These are phyloP conservation scores for Heterobasidion occidentale DNA, from an alignment of 1,284 basidiomycete genomes.

Conservation along the genomic window DNA sequence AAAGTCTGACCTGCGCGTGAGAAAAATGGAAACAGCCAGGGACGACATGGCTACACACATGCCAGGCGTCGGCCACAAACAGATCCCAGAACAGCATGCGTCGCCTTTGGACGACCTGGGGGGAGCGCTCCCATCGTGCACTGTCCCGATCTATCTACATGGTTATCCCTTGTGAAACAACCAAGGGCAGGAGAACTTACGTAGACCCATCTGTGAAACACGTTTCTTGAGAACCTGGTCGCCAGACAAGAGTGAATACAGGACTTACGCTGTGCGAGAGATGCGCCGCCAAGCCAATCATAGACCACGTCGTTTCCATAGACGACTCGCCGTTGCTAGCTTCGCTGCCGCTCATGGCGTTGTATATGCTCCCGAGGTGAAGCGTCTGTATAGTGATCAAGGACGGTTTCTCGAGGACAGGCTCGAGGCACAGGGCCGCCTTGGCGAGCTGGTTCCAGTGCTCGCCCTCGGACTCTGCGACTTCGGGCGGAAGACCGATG, in stretches of 20 bases:
- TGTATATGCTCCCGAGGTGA: slow-evolving; percentile 18
- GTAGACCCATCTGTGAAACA: slow-evolving; percentile 18
- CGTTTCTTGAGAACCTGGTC: neutral
- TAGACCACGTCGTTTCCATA: slow-evolving; percentile 19
- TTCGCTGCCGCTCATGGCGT: slow-evolving; percentile 16
- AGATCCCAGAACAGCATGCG: slow-evolving; percentile 38
- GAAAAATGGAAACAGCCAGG: slow-evolving; percentile 2
- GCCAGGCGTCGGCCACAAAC: slow-evolving; percentile 26
- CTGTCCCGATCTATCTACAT: slow-evolving; percentile 31
- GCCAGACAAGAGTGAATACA: neutral
- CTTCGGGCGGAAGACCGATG: slow-evolving; percentile 8
- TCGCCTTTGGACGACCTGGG: slow-evolving; percentile 29
- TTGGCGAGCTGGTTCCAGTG: slow-evolving; percentile 19
- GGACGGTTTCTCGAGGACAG: slow-evolving; percentile 27
- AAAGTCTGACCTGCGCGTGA: slow-evolving; percentile 4
- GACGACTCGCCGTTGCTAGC: slow-evolving; percentile 13
- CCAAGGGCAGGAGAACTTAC: slow-evolving; percentile 10
- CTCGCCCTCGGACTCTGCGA: slow-evolving; percentile 16
- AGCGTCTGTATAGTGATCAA: slow-evolving; percentile 24
- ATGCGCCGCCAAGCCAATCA: slow-evolving; percentile 18
- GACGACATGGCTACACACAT: slow-evolving; percentile 17
- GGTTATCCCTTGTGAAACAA: neutral
- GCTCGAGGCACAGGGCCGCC: slow-evolving; percentile 27
- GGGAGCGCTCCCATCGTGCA: slow-evolving; percentile 30
- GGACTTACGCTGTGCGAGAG: slow-evolving; percentile 16